These are phyloP conservation scores for Daldinia eschscholtzii DNA, from an alignment of 2,329 filamentous ascomycete species.

Conservation along the genomic window DNA sequence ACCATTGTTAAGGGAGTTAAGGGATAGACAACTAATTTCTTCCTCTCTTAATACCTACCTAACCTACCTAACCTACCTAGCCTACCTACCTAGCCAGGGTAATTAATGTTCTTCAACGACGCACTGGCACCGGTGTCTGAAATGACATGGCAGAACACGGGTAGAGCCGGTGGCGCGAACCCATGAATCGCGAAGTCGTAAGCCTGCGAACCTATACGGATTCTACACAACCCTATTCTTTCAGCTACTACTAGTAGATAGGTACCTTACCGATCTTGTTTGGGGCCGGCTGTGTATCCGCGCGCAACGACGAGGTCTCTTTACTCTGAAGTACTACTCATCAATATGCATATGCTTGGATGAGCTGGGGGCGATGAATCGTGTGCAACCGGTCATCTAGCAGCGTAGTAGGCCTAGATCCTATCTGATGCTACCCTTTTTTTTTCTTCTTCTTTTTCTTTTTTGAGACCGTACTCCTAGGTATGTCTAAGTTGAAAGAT, in stretches of 20 bases:
- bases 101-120: constrained; percentile 2
- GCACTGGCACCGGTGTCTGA: constrained; percentile 42
- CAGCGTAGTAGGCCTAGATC: not conserved
- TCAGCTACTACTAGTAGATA: not conserved
- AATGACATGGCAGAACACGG: constrained; percentile 41
- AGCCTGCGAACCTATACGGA: constrained; percentile 30
- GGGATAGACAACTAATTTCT: constrained; percentile 24
- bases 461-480: not conserved
- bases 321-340: not conserved
- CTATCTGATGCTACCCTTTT: not conserved
- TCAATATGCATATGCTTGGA: not conserved
- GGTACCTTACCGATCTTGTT: not conserved
- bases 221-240: not conserved
- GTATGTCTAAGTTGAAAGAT: not conserved
- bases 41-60: not conserved
- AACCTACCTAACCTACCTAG: too few species aligned
- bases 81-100: too few species aligned
- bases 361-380: not conserved
- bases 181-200: not conserved
- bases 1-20: constrained; percentile 11
- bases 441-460: not conserved
- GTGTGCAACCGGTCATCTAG: constrained; percentile 1
- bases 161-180: constrained; percentile 32
- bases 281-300: not conserved
- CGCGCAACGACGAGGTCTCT: not conserved